Base-by-base conservation (phyloP, 176 grass and related monocot species). In the Tillandsia fasciculata region DNA sequence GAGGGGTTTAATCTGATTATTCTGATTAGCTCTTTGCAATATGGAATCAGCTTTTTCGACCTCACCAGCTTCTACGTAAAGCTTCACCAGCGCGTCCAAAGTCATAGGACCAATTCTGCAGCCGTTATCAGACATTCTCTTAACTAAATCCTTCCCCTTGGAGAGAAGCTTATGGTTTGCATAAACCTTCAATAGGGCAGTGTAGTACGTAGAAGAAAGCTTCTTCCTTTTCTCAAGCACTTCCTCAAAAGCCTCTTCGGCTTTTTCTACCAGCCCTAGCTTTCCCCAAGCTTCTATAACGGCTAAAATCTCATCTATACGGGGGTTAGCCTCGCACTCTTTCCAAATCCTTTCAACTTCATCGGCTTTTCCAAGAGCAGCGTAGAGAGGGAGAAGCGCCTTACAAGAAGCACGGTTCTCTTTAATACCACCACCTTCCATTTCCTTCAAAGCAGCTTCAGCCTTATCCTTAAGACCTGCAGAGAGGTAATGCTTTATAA, bases 321-420 rank as follows among this genome's bases (percentile, higher is more conserved):
- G 70, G 58, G 90, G 22, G 71, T 71, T 81, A 47, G 57, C 66
- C 72, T 83, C 61, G 10, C 90, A 93, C 2, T 78, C 64, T 72
- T 86, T 72, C 90, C 90, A 93, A 66, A 89, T 70, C 64, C 90
- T 83, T 70, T 76, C 71, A 2, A 89, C 86, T 10, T 86, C 86
- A 20, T 83, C 86, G 47, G 49, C 66, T 67, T 76, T 86, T 11
- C 86, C 86, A 54, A 93, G 67, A 69, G 78, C 68, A 70, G 71
- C 80, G 83, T 89, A 89, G 10, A 93, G 52, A 80, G 76, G 74
- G 53, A 93, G 69, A 10, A 89, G 5, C 79, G 33, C 9, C 68
- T 69, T 76, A 71, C 90, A 81, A 74, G 86, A 79, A 76, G 2
- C 8, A 63, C 81, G 78, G 64, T 88, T 92, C 63, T n/a, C 58